A percentile compares a stretch with the other conserved stretches of the same genome.
Conservation (phyloP, 2,329 filamentous ascomycete genomes). For the Dothidotthia symphoricarpi region DNA sequence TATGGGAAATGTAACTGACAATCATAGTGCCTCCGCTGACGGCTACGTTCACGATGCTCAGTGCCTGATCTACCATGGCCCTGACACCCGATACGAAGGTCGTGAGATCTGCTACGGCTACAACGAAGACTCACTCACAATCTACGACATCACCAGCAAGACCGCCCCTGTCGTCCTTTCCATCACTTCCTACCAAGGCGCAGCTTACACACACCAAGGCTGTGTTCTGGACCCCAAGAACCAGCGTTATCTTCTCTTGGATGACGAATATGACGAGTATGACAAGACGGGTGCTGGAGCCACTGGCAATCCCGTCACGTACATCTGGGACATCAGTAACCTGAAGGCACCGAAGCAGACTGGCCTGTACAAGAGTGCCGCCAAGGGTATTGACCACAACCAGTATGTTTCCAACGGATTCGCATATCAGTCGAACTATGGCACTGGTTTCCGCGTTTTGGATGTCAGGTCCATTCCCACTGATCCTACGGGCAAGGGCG, state of each 20-base stretch:
- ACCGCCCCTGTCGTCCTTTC: conserved; percentile 50
- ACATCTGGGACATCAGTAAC: conserved; percentile 42
- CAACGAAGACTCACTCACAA: conserved; percentile 55
- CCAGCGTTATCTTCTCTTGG: conserved; percentile 40
- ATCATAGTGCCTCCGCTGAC: conserved; percentile 48
- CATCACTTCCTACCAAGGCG: conserved; percentile 56
- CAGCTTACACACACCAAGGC: conserved; percentile 60
- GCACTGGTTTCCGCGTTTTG: conserved; percentile 44
- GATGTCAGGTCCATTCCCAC: conserved; percentile 44
- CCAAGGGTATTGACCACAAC: conserved; percentile 49
- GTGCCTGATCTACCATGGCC: conserved; percentile 57
- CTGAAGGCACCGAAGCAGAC: conserved; percentile 42
- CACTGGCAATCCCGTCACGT: conserved; percentile 39
- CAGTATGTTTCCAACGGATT: conserved; percentile 47
- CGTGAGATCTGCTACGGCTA: conserved; percentile 58
- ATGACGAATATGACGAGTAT: conserved; percentile 44
- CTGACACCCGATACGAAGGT: conserved; percentile 50
- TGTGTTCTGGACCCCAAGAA: conserved; percentile 48
- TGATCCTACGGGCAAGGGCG: conserved; percentile 42
- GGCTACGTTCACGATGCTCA: conserved; percentile 64
- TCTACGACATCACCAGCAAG: conserved; percentile 56
- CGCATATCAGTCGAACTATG: conserved; percentile 48
- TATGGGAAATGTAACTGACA: conserved; percentile 1
- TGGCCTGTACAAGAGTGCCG: conserved; percentile 43
- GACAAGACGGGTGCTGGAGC: conserved; percentile 36